A percentile compares a stretch with the other conserved stretches of the same genome.
phyloP scores from a whole-genome alignment of 176 grass and related monocot genomes.

The Oryza coarctata region DNA sequence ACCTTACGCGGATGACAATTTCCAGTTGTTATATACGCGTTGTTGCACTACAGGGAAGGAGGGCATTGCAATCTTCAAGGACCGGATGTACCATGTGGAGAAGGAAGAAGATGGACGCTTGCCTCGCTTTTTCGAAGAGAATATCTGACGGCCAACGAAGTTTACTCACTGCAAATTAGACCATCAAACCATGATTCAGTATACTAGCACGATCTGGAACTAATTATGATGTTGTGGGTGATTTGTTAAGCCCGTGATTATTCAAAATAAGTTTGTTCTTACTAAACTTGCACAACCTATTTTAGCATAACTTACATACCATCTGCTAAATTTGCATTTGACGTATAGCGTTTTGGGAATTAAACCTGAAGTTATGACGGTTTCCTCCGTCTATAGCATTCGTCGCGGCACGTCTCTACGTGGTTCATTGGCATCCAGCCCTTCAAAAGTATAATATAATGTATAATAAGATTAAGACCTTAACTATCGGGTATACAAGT shows the following conservation, averaged over 20 bases:
- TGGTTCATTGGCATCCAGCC: too few species aligned
- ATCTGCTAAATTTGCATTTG: neutral
- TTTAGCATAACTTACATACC: too few species aligned
- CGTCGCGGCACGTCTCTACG: too few species aligned
- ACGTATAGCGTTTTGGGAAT: too few species aligned
- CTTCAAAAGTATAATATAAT: too few species aligned
- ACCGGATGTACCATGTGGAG: conserved; percentile 13
- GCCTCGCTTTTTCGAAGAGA: conserved; percentile 35
- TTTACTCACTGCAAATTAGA: neutral
- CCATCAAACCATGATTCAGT: neutral
- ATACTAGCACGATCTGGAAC: conserved; percentile 12
- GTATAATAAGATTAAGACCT: too few species aligned
- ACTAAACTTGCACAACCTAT: neutral
- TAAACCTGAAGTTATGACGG: too few species aligned
- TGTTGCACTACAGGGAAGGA: conserved; percentile 31
- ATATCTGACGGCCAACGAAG: conserved; percentile 9
- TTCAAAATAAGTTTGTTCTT: neutral
- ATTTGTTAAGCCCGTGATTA: neutral
- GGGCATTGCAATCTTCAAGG: conserved; percentile 43
- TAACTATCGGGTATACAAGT: too few species aligned
- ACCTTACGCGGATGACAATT: neutral
- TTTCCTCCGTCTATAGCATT: too few species aligned
- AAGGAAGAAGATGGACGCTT: neutral
- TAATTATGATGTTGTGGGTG: neutral
- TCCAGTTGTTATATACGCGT: too few species aligned